Evolutionary conservation across 495 filamentous ascomycete genomes (phyloP).

Genomic region (Podospora appendiculata): DNA sequence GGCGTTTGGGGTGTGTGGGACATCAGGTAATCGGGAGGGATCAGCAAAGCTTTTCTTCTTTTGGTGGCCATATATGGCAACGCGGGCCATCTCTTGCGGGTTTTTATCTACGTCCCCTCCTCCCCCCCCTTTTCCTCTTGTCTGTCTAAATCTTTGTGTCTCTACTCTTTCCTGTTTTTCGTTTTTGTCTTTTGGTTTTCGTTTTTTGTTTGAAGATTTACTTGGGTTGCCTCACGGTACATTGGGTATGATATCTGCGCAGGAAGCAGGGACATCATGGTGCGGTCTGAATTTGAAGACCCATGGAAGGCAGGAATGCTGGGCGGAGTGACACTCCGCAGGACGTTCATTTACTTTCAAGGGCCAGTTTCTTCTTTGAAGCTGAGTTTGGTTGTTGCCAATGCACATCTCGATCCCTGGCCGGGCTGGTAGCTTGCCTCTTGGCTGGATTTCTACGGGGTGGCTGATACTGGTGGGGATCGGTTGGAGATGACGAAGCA

Average conservation of each 20-base stretch:
- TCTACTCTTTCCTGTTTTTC: no score
- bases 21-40: conserved; percentile 19
- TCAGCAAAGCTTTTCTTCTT: background rate
- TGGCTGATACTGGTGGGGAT: background rate
- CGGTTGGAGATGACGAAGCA: background rate
- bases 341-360: conserved; percentile 2
- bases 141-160: conserved; percentile 1
- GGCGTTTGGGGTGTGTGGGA: conserved; percentile 15
- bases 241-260: conserved; percentile 17
- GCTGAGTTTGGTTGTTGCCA: conserved; percentile 1
- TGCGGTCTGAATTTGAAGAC: background rate
- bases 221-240: no score
- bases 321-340: conserved; percentile 9
- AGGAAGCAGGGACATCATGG: conserved; percentile 15
- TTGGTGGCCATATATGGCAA: background rate
- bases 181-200: background rate
- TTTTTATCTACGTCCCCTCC: background rate
- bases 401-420: background rate
- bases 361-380: conserved; percentile 1
- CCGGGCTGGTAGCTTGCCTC: background rate
- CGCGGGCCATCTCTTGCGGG: background rate
- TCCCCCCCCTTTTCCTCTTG: conserved; percentile 1
- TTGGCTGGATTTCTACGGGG: background rate
- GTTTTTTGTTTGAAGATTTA: no score
- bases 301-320: conserved; percentile 6